phyloP scores from a whole-genome alignment of 306 rosid species.

The Quercus gilva region DNA sequence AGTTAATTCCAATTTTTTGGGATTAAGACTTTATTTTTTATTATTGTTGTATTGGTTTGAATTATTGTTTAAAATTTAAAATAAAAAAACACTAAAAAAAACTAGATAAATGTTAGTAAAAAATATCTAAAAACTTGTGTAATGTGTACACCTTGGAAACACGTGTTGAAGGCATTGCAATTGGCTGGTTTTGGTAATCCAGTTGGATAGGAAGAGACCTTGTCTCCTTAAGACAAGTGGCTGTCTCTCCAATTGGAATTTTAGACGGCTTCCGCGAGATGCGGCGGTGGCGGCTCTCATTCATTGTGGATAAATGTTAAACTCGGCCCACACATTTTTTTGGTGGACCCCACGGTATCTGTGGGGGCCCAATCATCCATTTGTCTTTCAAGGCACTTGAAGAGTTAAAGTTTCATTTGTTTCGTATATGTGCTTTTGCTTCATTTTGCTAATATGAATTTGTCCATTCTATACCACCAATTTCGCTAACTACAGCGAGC shows the following conservation, averaged over 20 bases:
- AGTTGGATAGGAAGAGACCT: not conserved
- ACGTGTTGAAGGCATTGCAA: not conserved
- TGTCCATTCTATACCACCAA: no score
- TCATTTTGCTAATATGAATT: no score
- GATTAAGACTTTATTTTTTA: no score
- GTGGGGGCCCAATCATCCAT: conserved; percentile 15
- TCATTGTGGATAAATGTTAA: conserved; percentile 30
- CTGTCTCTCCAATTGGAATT: not conserved
- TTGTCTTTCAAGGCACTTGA: conserved; percentile 14
- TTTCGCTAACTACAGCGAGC: no score
- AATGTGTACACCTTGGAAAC: not conserved
- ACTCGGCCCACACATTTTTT: conserved; percentile 15
- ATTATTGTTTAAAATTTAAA: not conserved
- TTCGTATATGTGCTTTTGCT: not conserved
- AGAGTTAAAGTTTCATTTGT: conserved; percentile 11
- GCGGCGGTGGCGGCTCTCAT: not conserved
- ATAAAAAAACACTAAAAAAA: no score
- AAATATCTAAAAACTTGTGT: not conserved
- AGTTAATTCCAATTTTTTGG: no score
- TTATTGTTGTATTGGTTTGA: no score
- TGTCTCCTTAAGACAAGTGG: not conserved
- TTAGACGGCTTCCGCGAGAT: not conserved
- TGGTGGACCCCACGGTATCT: not conserved
- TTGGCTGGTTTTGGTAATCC: not conserved
- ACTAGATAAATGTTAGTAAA: no score